phyloP scores from a whole-genome alignment of 768 basidiomycete genomes.

The Phylloporus arenicola region DNA sequence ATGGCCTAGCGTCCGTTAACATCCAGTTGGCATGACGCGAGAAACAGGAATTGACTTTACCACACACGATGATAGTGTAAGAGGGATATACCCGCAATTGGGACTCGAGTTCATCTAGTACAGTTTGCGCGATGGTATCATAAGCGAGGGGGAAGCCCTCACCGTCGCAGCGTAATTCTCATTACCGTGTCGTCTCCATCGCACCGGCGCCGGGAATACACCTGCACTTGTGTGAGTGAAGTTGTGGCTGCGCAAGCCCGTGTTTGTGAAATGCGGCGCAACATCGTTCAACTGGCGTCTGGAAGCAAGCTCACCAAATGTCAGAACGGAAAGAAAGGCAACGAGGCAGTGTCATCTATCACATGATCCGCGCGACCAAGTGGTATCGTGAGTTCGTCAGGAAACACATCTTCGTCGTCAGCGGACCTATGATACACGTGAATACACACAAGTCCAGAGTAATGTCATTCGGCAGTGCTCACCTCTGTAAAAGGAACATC shows the following conservation, averaged over 20 bases:
- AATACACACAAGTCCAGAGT: slow-evolving; percentile 1
- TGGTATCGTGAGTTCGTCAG: slow-evolving; percentile 55
- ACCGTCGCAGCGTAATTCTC: too few species aligned
- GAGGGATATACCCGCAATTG: slow-evolving; percentile 31
- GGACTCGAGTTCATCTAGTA: slow-evolving; percentile 25
- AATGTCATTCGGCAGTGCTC: slow-evolving; percentile 8
- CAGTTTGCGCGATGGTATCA: slow-evolving; percentile 26
- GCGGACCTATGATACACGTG: slow-evolving; percentile 37
- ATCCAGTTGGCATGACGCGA: not conserved
- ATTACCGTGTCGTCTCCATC: too few species aligned
- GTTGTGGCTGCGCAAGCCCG: too few species aligned
- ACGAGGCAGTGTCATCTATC: slow-evolving; percentile 42
- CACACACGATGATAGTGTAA: slow-evolving; percentile 32
- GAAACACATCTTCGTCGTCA: slow-evolving; percentile 53
- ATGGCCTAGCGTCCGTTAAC: slow-evolving; percentile 29
- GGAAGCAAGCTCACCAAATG: too few species aligned
- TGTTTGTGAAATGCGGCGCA: too few species aligned
- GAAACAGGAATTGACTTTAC: slow-evolving; percentile 11
- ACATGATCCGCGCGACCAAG: slow-evolving; percentile 58
- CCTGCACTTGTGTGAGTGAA: too few species aligned
- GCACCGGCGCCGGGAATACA: too few species aligned
- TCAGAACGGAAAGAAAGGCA: too few species aligned
- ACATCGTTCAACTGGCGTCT: too few species aligned
- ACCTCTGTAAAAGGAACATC: slow-evolving; percentile 69
- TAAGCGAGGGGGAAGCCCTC: slow-evolving; percentile 36